phyloP scores from a whole-genome alignment of 1,284 basidiomycete genomes.

The Anthracocystis setariae region DNA sequence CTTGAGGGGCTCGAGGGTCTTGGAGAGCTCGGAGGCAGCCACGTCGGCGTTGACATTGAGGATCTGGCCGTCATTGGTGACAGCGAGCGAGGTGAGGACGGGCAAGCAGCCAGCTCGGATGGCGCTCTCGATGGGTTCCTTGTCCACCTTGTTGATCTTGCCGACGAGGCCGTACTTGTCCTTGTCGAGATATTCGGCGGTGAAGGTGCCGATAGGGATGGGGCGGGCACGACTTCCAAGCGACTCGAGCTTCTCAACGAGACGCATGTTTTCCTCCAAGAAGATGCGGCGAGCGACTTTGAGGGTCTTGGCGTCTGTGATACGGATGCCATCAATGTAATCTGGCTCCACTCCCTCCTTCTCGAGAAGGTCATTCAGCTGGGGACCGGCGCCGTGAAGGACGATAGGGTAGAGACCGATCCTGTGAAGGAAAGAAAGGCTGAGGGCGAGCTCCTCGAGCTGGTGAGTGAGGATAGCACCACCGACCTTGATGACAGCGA shows the following conservation, averaged over 20 bases:
- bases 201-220: constrained; percentile 66
- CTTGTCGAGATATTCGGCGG: constrained; percentile 66
- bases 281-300: constrained; percentile 66
- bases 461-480: constrained; percentile 67
- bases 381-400: constrained; percentile 67
- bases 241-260: constrained; percentile 67
- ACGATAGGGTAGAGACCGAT: constrained; percentile 67
- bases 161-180: constrained; percentile 68
- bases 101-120: constrained; percentile 67
- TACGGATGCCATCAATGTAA: constrained; percentile 68
- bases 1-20: constrained; percentile 73
- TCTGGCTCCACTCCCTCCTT: constrained; percentile 66
- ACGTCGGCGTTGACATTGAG: constrained; percentile 68
- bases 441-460: constrained; percentile 67
- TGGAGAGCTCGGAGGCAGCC: constrained; percentile 66
- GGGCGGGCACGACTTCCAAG: constrained; percentile 66
- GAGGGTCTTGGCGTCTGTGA: constrained; percentile 67
- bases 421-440: constrained; percentile 66
- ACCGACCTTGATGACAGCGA: constrained; percentile 67
- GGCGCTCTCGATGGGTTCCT: constrained; percentile 68
- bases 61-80: constrained; percentile 67
- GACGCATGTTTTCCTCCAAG: constrained; percentile 66
- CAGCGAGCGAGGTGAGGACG: constrained; percentile 66
- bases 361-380: constrained; percentile 67
- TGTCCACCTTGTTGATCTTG: constrained; percentile 66